Base-by-base conservation (phyloP, 192 early-diverging fungal genomes). In the Ramicandelaber brevisporus region DNA sequence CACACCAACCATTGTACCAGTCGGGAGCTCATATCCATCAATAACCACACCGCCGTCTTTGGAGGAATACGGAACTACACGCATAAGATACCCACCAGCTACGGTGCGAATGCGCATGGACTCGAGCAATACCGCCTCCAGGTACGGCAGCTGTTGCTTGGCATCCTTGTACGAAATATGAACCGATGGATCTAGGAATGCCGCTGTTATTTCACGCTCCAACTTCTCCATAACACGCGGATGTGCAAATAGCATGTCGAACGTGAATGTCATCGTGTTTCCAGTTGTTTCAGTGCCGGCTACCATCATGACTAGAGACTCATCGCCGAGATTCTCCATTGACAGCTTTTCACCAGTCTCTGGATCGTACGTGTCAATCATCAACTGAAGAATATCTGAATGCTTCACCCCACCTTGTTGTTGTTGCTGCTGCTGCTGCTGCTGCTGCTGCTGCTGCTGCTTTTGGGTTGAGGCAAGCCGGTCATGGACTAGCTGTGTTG, bases 111-210 rank as follows among this genome's bases (percentile, higher is more conserved):
- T 9, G 1, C 53, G 43, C 33, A 55, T 30, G 23, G 48, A 38
- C 34, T 55, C 53, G 14, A 33, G 30, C 9, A 55, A 34, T 19
- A 40, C 46, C n/a, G 53, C 53, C 15, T 55, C 47, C 8, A 55
- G 31, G 17, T 43, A 46, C 2, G 47, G 53, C 29, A 27, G 29
- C 1, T 25, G 29, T 6, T 11, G 14, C 26, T 34, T 43, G 17
- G 43, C 53, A 38, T 37, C 33, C 14, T 39, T 37, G n/a, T n/a
- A n/a, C n/a, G n/a, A 38, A 3, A 54, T 27, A 14, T 27, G 26
- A 27, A 14, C 14, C 38, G 11, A n/a, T 44, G 31, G 22, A 30
- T 30, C 0, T 3, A 5, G 8, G 26, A 21, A 55, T 50, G 1
- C 21, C 34, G 2, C 17, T 1, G 22, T 48, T 42, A 2, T 50